These are phyloP conservation scores for Trichosporon faecale DNA, from an alignment of 1,284 basidiomycete genomes.

Conservation along the genomic window DNA sequence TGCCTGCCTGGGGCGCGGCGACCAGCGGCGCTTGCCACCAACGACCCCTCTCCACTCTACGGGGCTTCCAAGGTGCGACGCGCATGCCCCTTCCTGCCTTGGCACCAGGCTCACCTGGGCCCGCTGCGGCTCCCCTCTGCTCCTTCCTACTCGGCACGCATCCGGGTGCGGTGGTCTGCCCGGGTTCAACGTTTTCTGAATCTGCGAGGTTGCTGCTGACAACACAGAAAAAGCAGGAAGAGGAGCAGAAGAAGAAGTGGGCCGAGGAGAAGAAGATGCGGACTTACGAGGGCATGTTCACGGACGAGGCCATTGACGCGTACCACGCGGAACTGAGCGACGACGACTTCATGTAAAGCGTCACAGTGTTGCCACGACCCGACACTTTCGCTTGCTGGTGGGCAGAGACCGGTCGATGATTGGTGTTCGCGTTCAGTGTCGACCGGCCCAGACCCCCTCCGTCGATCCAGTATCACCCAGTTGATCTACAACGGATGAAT, in stretches of 20 bases:
- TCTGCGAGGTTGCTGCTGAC: background rate
- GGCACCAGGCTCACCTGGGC: too few relatives aligned
- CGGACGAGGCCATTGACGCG: slow-evolving; percentile 45
- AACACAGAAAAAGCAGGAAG: slow-evolving; percentile 33
- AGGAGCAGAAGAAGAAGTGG: slow-evolving; percentile 49
- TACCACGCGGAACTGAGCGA: slow-evolving; percentile 39
- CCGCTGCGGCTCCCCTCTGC: too few relatives aligned
- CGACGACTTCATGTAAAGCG: slow-evolving; percentile 51
- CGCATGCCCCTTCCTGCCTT: too few relatives aligned
- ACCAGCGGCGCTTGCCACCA: too few relatives aligned
- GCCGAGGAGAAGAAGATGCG: slow-evolving; percentile 48
- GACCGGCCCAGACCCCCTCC: too few relatives aligned
- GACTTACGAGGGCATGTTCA: slow-evolving; percentile 49
- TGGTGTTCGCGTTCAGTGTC: too few relatives aligned
- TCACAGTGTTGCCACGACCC: background rate
- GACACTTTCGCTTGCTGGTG: background rate
- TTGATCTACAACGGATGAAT: background rate
- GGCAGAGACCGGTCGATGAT: background rate
- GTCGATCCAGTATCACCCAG: background rate
- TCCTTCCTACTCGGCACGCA: too few relatives aligned
- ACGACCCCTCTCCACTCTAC: too few relatives aligned
- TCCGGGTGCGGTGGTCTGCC: background rate
- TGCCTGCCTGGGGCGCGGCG: too few relatives aligned
- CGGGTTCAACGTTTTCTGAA: background rate
- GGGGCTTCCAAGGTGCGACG: too few relatives aligned